A percentile compares a stretch with the other conserved stretches of the same genome.
Conservation (phyloP, 164 flowering plant species). For the Liquidambar formosana region DNA sequence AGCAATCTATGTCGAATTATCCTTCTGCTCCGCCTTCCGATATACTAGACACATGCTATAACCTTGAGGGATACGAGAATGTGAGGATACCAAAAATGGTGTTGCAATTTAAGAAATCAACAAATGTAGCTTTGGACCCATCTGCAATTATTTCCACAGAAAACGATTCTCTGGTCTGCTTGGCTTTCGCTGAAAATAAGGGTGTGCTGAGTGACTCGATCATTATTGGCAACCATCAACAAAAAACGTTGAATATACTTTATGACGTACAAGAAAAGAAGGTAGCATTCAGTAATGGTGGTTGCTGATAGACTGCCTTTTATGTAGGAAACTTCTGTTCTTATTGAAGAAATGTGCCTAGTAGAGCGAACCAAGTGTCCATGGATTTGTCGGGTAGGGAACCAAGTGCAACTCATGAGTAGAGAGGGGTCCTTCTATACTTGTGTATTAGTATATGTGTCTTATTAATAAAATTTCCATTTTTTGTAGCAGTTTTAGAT, state of each 20-base stretch:
- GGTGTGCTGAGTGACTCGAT: background rate
- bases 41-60: slow-evolving; percentile 30
- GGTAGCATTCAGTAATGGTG: background rate
- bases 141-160: slow-evolving; percentile 3
- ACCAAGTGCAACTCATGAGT: too few species aligned
- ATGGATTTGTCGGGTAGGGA: too few species aligned
- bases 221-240: slow-evolving; percentile 5
- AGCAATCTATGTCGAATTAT: slow-evolving; percentile 19
- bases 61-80: slow-evolving; percentile 14
- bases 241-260: slow-evolving; percentile 1
- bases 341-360: too few species aligned
- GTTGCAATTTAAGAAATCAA: background rate
- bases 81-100: slow-evolving; percentile 18
- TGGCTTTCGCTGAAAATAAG: slow-evolving; percentile 3
- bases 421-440: too few species aligned
- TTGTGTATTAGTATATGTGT: too few species aligned
- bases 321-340: too few species aligned
- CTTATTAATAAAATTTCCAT: too few species aligned
- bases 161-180: slow-evolving; percentile 4
- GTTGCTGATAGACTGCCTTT: too few species aligned
- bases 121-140: background rate
- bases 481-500: too few species aligned
- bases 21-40: background rate
- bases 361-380: too few species aligned
- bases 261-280: background rate